These are phyloP conservation scores for Betula pendula DNA, from an alignment of 306 rosid species.

Conservation along the genomic window DNA sequence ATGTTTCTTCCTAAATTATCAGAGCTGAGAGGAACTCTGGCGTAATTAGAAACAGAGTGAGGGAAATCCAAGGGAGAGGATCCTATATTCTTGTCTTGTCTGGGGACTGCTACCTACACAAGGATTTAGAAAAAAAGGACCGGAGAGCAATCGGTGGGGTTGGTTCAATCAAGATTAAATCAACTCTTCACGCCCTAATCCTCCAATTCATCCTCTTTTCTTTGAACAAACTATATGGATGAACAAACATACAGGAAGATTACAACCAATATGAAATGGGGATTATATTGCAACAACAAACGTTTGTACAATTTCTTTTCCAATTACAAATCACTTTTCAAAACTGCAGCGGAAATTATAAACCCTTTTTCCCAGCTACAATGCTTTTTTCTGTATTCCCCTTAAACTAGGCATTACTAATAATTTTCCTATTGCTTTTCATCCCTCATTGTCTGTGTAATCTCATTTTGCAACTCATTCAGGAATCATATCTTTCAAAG, in stretches of 20 bases:
- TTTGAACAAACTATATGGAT: too few relatives aligned
- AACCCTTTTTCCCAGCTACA: constrained; percentile 28
- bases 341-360: constrained; percentile 45
- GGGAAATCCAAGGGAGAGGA: too few relatives aligned
- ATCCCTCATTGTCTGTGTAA: constrained; percentile 25
- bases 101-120: too few relatives aligned
- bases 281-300: constrained; percentile 23
- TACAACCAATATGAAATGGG: constrained; percentile 18
- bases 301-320: constrained; percentile 45
- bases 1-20: too few relatives aligned
- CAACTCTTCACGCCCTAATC: too few relatives aligned
- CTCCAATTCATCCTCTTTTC: too few relatives aligned
- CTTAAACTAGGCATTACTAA: constrained; percentile 40
- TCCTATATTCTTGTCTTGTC: too few relatives aligned
- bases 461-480: constrained; percentile 20
- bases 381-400: constrained; percentile 35
- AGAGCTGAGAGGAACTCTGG: too few relatives aligned
- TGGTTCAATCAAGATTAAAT: too few relatives aligned
- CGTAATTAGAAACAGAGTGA: too few relatives aligned
- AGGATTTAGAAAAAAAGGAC: too few relatives aligned
- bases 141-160: too few relatives aligned
- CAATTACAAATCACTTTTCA: constrained; percentile 28
- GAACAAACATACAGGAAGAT: not conserved
- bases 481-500: constrained; percentile 23
- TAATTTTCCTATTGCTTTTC: constrained; percentile 49